Percentiles rank a stretch among this genome's conserved stretches.
Conservation (phyloP, 208 protist genomes). For the Crithidia sp. region DNA sequence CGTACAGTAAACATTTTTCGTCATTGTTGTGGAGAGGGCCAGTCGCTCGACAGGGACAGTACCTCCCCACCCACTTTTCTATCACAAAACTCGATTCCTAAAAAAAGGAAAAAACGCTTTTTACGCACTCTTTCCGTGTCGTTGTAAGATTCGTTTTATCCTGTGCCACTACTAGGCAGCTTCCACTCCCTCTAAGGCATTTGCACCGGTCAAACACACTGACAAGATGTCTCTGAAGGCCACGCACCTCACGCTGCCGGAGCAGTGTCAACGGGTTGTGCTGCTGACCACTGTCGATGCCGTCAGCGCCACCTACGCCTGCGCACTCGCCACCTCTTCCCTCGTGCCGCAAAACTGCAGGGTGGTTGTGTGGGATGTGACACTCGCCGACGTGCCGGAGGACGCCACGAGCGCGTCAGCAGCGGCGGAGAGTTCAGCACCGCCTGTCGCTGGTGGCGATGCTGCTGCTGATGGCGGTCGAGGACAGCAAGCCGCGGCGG, state of each 20-base stretch:
- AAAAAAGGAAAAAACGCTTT: not conserved
- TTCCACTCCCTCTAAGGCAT: not conserved
- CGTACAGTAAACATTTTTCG: not conserved
- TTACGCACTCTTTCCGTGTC: too few species aligned
- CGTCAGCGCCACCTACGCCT: conserved; percentile 25
- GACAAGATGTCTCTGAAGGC: not conserved
- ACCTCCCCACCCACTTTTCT: not conserved
- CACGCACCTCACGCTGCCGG: conserved; percentile 16
- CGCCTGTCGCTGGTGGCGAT: too few species aligned
- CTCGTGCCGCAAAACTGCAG: conserved; percentile 25
- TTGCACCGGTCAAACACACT: not conserved
- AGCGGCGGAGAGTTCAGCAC: too few species aligned
- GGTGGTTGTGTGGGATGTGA: conserved; percentile 13
- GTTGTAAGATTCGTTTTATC: too few species aligned
- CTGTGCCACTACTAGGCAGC: too few species aligned
- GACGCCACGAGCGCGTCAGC: too few species aligned
- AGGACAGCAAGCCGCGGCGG: not conserved
- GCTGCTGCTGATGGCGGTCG: not conserved
- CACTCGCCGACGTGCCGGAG: not conserved
- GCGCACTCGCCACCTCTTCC: conserved; percentile 24
- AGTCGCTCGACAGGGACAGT: too few species aligned
- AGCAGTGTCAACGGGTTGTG: conserved; percentile 31
- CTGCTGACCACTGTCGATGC: conserved; percentile 17
- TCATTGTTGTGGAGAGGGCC: conserved; percentile 12
- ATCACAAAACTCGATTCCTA: not conserved